Conservation (phyloP, 768 basidiomycete genomes). For the Leccinum olivaceopallidum region DNA sequence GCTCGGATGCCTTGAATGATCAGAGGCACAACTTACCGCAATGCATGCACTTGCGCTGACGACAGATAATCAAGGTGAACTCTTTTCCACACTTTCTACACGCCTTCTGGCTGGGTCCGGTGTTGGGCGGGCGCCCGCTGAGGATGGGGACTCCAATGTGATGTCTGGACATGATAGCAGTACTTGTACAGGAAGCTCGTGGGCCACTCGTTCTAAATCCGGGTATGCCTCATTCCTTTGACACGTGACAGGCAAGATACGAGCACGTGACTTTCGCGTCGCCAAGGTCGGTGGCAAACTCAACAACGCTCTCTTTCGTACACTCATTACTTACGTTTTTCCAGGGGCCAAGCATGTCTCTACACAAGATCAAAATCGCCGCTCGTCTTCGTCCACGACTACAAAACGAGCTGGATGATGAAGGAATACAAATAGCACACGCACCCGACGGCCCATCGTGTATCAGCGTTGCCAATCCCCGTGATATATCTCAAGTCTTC, state of each 20-base stretch:
- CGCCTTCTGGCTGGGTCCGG: conserved; percentile 29
- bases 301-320: background rate
- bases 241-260: background rate
- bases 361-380: conserved; percentile 66
- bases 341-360: conserved; percentile 14
- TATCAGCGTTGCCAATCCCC: conserved; percentile 70
- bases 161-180: conserved; percentile 20
- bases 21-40: conserved; percentile 53
- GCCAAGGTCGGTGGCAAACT: conserved; percentile 26
- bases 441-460: conserved; percentile 42
- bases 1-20: background rate
- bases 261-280: conserved; percentile 31
- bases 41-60: conserved; percentile 69
- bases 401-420: conserved; percentile 60
- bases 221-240: background rate
- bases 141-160: conserved; percentile 65
- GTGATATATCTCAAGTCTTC: conserved; percentile 68
- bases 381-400: conserved; percentile 72
- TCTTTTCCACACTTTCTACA: conserved; percentile 78
- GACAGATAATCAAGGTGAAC: conserved; percentile 64
- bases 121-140: conserved; percentile 56
- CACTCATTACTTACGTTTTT: background rate
- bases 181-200: background rate
- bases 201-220: background rate
- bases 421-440: conserved; percentile 54